phyloP scores from a whole-genome alignment of 257 asterid genomes.

The Jaltomata sinuosa region DNA sequence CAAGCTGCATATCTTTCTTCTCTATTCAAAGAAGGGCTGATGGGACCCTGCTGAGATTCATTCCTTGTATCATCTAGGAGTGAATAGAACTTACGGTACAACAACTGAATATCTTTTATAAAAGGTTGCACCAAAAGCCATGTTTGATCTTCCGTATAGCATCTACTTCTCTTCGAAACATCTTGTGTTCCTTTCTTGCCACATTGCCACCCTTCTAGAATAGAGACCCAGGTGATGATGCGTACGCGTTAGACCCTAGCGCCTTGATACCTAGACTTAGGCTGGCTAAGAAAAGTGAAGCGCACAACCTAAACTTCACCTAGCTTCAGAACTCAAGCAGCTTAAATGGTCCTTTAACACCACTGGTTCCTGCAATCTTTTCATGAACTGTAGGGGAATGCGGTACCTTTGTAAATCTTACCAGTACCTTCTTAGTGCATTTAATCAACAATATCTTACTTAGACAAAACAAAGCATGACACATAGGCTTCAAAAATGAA shows the following conservation, averaged over 20 bases:
- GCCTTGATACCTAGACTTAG: neutral
- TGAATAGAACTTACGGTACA: neutral
- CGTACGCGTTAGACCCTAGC: neutral
- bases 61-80: neutral
- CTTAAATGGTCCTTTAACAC: neutral
- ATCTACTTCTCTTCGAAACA: neutral
- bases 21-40: neutral
- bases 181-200: neutral
- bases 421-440: neutral
- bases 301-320: neutral
- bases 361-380: neutral
- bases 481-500: neutral
- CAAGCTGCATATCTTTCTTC: neutral
- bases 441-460: neutral
- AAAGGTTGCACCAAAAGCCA: neutral
- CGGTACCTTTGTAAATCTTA: neutral
- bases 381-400: neutral
- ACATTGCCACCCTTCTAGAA: neutral
- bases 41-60: neutral
- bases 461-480: neutral
- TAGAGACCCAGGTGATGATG: neutral
- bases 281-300: neutral
- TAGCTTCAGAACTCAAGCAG: neutral
- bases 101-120: neutral
- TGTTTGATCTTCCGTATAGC: neutral